Evolutionary conservation across 768 basidiomycete genomes (phyloP), one percentile per base, ranked within the genome.

Genomic region (Paxillus ammoniavirescens): DNA sequence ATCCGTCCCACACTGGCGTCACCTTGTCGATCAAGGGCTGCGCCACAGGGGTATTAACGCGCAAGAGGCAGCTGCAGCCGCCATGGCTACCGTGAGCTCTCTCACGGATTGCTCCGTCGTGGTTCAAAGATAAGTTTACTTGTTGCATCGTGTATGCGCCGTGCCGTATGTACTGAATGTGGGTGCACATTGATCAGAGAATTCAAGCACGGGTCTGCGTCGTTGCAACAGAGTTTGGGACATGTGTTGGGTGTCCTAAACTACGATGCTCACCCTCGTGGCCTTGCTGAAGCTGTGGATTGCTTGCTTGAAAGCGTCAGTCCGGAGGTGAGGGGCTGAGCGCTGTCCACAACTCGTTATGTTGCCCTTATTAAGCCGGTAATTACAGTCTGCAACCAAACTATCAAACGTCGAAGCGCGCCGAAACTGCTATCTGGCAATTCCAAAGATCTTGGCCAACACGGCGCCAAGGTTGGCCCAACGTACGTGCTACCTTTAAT

Each of bases 1-100:
- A 12, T 71, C 75, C 37, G 75, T 80, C 14, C 79, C 83, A 4
- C 70, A 77, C 54, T 95, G 92, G 92, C 74, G 76, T 50, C 73
- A 77, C 40, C 72, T 96, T 40, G 70, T 94, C 37, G 86, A 93
- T 61, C 73, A 79, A 50, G 83, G 86, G 15, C 73, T 95, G 54
- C 89, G 86, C 69, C 85, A 91, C 65, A 76, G 84, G 55, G 80
- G 72, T 42, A 61, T 66, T 2, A 62, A 69, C 14, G 89, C 89
- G 3, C 95, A 95, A 70, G 84, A 89, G 60, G 83, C 86, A 8
- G 91, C 87, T 33, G 87, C 92, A 12, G 68, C 65, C 23, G 87
- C 89, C 6, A 79, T 92, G 74, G 78, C 80, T 3, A 68, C 78
- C n/a, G 71, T 91, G 53, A 94, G 91, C 67, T 74, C 74, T 51